Evolutionary conservation across 371 early-diverging fungal genomes (phyloP).

Genomic region (Choanephora cucurbitarum): DNA sequence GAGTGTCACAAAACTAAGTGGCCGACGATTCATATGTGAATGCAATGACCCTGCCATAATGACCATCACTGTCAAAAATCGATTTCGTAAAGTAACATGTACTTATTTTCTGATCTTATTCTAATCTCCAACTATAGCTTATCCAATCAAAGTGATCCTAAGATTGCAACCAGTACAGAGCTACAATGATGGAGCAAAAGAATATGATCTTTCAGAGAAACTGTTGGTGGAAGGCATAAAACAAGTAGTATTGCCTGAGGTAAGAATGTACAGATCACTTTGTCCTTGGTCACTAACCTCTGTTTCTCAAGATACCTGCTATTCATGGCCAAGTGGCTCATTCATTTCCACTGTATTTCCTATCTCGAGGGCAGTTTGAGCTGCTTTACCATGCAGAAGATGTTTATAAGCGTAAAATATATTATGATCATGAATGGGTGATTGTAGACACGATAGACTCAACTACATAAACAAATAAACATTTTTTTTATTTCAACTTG

Average conservation of each 20-base stretch:
- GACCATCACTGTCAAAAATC: slow-evolving; percentile 53
- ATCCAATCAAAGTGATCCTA: slow-evolving; percentile 56
- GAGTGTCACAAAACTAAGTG: slow-evolving; percentile 24
- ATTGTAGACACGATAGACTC: slow-evolving; percentile 23
- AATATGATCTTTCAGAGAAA: slow-evolving; percentile 58
- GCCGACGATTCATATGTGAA: slow-evolving; percentile 49
- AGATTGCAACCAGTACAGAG: slow-evolving; percentile 68
- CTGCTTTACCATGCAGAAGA: slow-evolving; percentile 70
- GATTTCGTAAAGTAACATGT: slow-evolving; percentile 35
- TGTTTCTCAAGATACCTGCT: slow-evolving; percentile 37
- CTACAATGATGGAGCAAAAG: slow-evolving; percentile 60
- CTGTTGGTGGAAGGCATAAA: slow-evolving; percentile 61
- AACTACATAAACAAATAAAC: not conserved
- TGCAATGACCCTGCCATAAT: slow-evolving; percentile 55
- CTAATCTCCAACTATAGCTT: slow-evolving; percentile 24
- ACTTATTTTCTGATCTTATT: not conserved
- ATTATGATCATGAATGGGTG: slow-evolving; percentile 62
- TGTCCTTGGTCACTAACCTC: not conserved
- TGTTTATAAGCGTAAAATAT: slow-evolving; percentile 56
- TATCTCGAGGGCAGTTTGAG: slow-evolving; percentile 64
- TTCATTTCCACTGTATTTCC: slow-evolving; percentile 57
- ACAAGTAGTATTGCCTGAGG: slow-evolving; percentile 61
- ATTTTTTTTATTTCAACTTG: not conserved
- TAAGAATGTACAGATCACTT: slow-evolving; percentile 14
- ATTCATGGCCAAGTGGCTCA: slow-evolving; percentile 10